These are phyloP conservation scores for Rossbeevera mucosa DNA, from an alignment of 768 basidiomycete genomes.

Conservation along the genomic window DNA sequence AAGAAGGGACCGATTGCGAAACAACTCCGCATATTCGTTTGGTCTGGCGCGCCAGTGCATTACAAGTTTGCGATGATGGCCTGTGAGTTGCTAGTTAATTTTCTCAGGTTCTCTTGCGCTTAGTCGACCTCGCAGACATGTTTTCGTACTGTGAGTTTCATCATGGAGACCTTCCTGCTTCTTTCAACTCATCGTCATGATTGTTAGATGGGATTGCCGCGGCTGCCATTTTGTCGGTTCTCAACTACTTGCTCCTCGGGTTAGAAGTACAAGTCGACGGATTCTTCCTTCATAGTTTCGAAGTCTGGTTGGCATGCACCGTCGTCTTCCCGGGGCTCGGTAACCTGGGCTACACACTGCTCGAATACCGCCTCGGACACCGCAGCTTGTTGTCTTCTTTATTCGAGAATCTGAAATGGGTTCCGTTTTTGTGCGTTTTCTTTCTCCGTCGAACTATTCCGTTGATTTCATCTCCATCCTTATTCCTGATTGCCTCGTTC, in stretches of 20 bases:
- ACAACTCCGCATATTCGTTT: conserved; percentile 71
- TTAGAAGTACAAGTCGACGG: conserved; percentile 66
- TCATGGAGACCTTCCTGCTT: neutral
- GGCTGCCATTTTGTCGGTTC: conserved; percentile 56
- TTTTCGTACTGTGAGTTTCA: conserved; percentile 45
- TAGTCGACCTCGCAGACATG: conserved; percentile 33
- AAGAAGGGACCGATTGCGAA: conserved; percentile 75
- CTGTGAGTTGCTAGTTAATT: conserved; percentile 31
- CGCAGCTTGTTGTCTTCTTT: conserved; percentile 19
- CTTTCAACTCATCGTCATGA: neutral
- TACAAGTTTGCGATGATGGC: conserved; percentile 70
- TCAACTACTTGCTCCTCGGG: conserved; percentile 77
- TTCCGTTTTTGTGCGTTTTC: conserved; percentile 36
- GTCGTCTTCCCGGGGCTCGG: conserved; percentile 74
- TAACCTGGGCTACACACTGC: conserved; percentile 65
- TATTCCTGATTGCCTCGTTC: neutral
- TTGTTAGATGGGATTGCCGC: conserved; percentile 54
- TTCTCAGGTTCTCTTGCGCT: neutral
- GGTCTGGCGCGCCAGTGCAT: conserved; percentile 72
- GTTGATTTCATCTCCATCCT: neutral
- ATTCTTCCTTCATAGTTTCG: conserved; percentile 74
- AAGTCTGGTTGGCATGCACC: conserved; percentile 75
- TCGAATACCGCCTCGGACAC: conserved; percentile 69
- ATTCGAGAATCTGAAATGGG: conserved; percentile 26
- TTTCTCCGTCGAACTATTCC: neutral